These are phyloP conservation scores for Gynostemma pentaphyllum DNA, from an alignment of 306 rosid species.

Conservation along the genomic window DNA sequence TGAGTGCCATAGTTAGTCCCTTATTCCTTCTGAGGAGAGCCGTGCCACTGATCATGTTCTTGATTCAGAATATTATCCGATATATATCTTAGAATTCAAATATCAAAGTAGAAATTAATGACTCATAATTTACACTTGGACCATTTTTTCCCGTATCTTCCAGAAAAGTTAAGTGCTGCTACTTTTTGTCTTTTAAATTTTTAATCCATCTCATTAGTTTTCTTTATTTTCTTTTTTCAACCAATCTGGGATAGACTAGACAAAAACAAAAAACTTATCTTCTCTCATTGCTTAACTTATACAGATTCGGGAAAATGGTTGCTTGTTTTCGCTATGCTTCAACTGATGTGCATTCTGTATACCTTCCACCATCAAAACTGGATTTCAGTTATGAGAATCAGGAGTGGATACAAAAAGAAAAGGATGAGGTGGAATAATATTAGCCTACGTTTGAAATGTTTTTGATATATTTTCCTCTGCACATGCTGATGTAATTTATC, in stretches of 20 bases:
- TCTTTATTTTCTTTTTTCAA: not conserved
- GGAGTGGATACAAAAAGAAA: conserved; percentile 81
- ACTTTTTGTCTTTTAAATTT: not conserved
- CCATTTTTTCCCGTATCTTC: not conserved
- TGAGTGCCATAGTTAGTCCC: not conserved
- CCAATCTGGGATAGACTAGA: not conserved
- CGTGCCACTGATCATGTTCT: not conserved
- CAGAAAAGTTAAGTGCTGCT: not conserved
- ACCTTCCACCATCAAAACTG: conserved; percentile 74
- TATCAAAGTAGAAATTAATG: not conserved
- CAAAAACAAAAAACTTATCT: not conserved
- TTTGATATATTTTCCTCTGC: not conserved
- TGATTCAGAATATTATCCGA: not conserved
- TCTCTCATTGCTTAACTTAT: conserved; percentile 6
- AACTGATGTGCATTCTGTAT: conserved; percentile 78
- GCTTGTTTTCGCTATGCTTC: conserved; percentile 98
- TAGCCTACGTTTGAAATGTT: not conserved
- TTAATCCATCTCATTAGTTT: not conserved
- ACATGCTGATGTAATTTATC: conserved; percentile 7
- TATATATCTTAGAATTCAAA: not conserved
- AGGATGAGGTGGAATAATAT: conserved; percentile 42
- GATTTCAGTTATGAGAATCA: conserved; percentile 54
- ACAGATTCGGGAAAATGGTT: conserved; percentile 88
- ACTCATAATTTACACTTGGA: not conserved
- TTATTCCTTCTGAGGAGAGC: not conserved